Evolutionary conservation across 2,329 filamentous ascomycete genomes (phyloP), one percentile per base, ranked within the genome.

Genomic region (Phialocephala sp.): DNA sequence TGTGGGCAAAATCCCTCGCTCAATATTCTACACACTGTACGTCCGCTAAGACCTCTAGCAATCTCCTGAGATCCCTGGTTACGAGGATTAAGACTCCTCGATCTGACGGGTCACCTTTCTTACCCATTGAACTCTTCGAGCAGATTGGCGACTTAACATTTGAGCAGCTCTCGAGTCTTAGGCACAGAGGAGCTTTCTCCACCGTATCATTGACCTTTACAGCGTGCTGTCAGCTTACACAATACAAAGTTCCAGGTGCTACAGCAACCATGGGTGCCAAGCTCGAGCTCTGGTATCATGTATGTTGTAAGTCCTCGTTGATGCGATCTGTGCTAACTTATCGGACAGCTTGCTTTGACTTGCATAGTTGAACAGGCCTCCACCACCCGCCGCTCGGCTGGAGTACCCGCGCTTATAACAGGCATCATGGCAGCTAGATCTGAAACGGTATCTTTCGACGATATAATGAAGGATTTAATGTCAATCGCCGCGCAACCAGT

Each of bases 131-230:
- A 1, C 82, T 89, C 0, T 91, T 93, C 67, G 82, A 86, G 45
- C 80, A 80, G 9, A 86, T 94, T 43, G 93, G 93, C 9, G 82
- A 86, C 45, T 79, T 97, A 8, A 90, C 92, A 18, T 97, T 97
- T 74, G 86, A 87, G 1, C 92, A 99, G 74, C 83, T 99, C 9
- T 88, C 92, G 0, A 91, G 87, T 60, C 82, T 99, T 36, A 87
- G 95, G 47, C 95, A 99, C 77, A 87, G 95, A 64, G 95, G 95
- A 64, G 95, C 95, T 8, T 97, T 98, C 74, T 95, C 93, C 0
- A 94, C 94, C 0, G 95, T 98, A 1, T 91, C 94, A 0, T 88
- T 93, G 61, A 97, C 94, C 0, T 98, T 97, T 77, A 85, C 88
- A 1, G 84, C 87, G 32, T 96, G 93, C 73, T 98, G 94, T 68